Evolutionary conservation across 768 basidiomycete genomes (phyloP).

Genomic region (Lactarius vividus): DNA sequence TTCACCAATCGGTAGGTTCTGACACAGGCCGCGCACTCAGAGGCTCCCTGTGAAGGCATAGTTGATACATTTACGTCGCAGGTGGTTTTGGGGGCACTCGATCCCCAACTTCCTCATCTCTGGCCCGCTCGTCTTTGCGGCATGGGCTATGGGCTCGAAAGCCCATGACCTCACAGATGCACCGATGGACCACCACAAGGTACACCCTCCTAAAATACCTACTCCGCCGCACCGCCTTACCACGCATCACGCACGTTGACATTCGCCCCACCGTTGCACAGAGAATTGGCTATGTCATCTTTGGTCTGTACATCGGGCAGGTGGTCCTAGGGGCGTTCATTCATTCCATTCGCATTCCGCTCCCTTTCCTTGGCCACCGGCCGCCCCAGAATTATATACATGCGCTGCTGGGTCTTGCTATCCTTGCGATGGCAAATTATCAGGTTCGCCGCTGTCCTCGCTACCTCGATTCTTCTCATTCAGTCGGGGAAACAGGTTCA

Average conservation of each 20-base stretch:
- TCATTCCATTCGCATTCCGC: constrained; percentile 49
- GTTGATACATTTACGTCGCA: neutral
- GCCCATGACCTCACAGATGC: neutral
- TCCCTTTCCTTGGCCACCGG: constrained; percentile 36
- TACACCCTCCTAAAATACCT: neutral
- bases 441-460: constrained; percentile 33
- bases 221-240: neutral
- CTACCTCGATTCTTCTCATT: neutral
- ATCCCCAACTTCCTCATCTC: constrained; percentile 34
- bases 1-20: constrained; percentile 17
- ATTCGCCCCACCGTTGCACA: constrained; percentile 31
- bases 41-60: neutral
- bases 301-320: constrained; percentile 54
- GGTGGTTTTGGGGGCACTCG: constrained; percentile 22
- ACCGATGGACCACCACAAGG: constrained; percentile 42
- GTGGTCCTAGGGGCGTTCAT: constrained; percentile 47
- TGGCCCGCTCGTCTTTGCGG: constrained; percentile 52
- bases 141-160: constrained; percentile 41
- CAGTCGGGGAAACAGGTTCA: constrained; percentile 2
- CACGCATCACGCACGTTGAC: neutral
- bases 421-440: constrained; percentile 52
- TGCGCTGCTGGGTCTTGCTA: constrained; percentile 50
- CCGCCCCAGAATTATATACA: constrained; percentile 44
- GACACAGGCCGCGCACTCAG: neutral
- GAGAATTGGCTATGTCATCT: constrained; percentile 50